Base-by-base conservation (phyloP, 805 yeast species). In the Candida namnaoensis region DNA sequence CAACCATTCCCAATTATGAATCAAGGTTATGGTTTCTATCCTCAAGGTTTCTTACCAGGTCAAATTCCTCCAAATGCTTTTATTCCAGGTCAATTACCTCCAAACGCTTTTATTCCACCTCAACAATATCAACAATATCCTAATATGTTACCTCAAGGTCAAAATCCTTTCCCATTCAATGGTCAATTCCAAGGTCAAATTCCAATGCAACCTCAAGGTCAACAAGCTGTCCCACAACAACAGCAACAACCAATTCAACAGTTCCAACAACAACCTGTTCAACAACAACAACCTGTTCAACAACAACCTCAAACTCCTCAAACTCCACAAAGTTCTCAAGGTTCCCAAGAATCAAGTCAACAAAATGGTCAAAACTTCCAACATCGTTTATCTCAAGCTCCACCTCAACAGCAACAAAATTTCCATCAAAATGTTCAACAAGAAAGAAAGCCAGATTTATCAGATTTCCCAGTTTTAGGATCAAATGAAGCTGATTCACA, bases 401-500 rank as follows among this genome's bases (percentile, higher is more conserved):
- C 52, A 38, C 54, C 47, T 23, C 60, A 51, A 34, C 54, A 41
- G 30, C 53, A 45, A 13, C 42, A 44, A 19, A 47, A 39, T 30
- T 15, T 27, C 23, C 40, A 33, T 19, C 19, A 38, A 4, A 41
- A 34, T 12, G 34, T 13, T 12, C 10, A 38, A 30, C 15, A 19
- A 23, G 15, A 11, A 11, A 39, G 38, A 32, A 36, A 39, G 26
- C 44, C 45, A n/a, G 53, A 71, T 49, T 52, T 69, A 40, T 64
- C 77, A n/a, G 71, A 70, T 39, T 74, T 73, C 54, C 80, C 80
- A 7, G 76, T 73, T n/a, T 64, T 74, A 43, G 80, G 80, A 0
- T 60, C 78, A 5, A 62, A 67, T 48, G 71, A 56, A 13, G 56
- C 59, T 5, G 41, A 38, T 36, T 38, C 41, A 28, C 48, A 44